Conservation (phyloP, 768 basidiomycete genomes). For the Pleurotus sapidus region DNA sequence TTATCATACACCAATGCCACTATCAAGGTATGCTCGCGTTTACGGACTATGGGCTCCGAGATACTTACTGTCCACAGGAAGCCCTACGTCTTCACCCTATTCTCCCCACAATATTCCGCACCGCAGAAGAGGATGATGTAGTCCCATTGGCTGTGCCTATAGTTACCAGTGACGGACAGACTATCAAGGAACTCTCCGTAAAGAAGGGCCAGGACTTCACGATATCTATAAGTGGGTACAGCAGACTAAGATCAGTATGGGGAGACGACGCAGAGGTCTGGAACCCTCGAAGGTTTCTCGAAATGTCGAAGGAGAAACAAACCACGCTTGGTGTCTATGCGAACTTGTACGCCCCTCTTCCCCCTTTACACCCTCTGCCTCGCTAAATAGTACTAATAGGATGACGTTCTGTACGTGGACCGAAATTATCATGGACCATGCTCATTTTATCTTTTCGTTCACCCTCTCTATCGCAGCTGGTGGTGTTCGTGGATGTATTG, state of each 20-base stretch:
- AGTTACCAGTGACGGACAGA: slow-evolving; percentile 26
- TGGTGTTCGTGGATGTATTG: slow-evolving; percentile 11
- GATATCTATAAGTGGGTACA: slow-evolving; percentile 31
- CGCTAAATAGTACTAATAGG: neutral
- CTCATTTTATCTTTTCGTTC: neutral
- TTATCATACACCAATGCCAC: neutral
- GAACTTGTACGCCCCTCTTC: slow-evolving; percentile 20
- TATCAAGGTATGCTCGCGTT: neutral
- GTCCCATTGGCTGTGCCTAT: slow-evolving; percentile 40
- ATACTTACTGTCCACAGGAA: slow-evolving; percentile 16
- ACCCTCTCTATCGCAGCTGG: neutral
- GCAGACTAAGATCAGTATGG: slow-evolving; percentile 22
- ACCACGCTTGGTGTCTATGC: slow-evolving; percentile 18
- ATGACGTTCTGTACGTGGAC: neutral
- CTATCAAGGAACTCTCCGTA: slow-evolving; percentile 28
- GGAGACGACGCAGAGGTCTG: slow-evolving; percentile 18
- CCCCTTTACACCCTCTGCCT: neutral
- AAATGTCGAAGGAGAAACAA: slow-evolving; percentile 8
- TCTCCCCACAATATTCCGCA: slow-evolving; percentile 20
- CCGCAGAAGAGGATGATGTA: slow-evolving; percentile 28
- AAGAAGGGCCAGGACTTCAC: slow-evolving; percentile 31
- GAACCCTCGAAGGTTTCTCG: slow-evolving; percentile 18
- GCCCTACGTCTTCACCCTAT: slow-evolving; percentile 29
- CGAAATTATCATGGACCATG: neutral
- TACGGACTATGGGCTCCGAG: neutral